Percentiles rank a stretch among this genome's conserved stretches.
Conservation (phyloP, 179 eudicot genomes). For the Actinidia chinensis region DNA sequence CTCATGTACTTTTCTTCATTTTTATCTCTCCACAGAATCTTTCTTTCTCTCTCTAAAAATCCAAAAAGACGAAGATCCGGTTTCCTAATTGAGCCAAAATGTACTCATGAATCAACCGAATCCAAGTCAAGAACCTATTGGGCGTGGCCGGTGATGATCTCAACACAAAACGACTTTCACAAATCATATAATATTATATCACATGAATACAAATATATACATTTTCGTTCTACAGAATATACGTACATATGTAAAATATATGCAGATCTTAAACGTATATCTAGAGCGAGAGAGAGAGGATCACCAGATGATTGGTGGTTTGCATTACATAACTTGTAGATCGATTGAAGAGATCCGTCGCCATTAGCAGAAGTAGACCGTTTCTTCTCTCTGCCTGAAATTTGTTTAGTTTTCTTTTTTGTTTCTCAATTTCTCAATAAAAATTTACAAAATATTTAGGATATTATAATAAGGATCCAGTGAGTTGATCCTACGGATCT, state of each 20-base stretch:
- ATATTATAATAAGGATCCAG: no score
- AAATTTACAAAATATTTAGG: not conserved
- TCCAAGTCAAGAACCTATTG: not conserved
- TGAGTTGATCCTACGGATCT: no score
- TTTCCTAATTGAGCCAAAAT: no score
- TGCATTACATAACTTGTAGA: constrained; percentile 10
- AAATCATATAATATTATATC: not conserved
- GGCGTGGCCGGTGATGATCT: not conserved
- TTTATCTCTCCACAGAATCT: not conserved
- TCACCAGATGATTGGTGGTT: not conserved
- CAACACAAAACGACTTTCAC: not conserved
- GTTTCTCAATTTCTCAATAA: not conserved
- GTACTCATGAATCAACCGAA: not conserved
- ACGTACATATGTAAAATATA: no score
- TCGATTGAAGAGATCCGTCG: constrained; percentile 33
- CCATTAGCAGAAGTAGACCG: constrained; percentile 31
- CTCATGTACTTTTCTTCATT: not conserved
- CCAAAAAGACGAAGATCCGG: not conserved
- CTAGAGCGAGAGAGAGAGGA: not conserved
- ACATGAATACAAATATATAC: not conserved
- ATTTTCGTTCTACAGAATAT: not conserved
- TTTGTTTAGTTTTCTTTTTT: constrained; percentile 1
- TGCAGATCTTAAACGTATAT: no score
- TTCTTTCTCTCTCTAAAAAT: not conserved
- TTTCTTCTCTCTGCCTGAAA: constrained; percentile 17